Conservation (phyloP, 495 filamentous ascomycete species). For the Penicillium manginii region DNA sequence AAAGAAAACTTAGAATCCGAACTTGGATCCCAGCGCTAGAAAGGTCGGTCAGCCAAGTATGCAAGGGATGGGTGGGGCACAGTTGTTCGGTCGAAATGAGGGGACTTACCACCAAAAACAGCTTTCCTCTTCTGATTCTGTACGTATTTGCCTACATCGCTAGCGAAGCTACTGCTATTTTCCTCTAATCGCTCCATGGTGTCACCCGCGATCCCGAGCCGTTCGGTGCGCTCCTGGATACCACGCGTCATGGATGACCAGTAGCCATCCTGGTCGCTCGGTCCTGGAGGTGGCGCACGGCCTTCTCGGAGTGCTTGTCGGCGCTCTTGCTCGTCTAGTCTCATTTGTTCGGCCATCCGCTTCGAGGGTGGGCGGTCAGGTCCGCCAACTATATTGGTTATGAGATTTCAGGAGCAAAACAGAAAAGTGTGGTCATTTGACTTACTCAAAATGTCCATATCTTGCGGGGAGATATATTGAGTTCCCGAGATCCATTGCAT, state of each 20-base stretch:
- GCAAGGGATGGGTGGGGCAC: slow-evolving; percentile 20
- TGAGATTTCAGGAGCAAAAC: slow-evolving; percentile 9
- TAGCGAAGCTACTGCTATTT: slow-evolving; percentile 77
- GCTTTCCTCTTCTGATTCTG: slow-evolving; percentile 81
- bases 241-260: slow-evolving; percentile 77
- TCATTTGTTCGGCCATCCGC: slow-evolving; percentile 71
- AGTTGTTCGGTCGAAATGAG: slow-evolving; percentile 1
- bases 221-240: slow-evolving; percentile 88
- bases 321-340: slow-evolving; percentile 59
- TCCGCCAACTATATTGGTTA: slow-evolving; percentile 65
- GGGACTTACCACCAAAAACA: slow-evolving; percentile 64
- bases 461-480: slow-evolving; percentile 84
- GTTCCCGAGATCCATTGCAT: slow-evolving; percentile 96
- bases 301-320: slow-evolving; percentile 50
- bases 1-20: slow-evolving; percentile 34
- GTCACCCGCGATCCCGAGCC: slow-evolving; percentile 79
- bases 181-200: slow-evolving; percentile 79
- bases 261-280: slow-evolving; percentile 58
- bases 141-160: slow-evolving; percentile 86
- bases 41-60: slow-evolving; percentile 29
- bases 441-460: slow-evolving; percentile 81
- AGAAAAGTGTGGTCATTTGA: slow-evolving; percentile 7
- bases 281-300: slow-evolving; percentile 27
- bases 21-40: slow-evolving; percentile 48
- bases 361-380: slow-evolving; percentile 81